A percentile compares a stretch with the other conserved stretches of the same genome.
These are phyloP conservation scores for Rhizophagus prolifer DNA, from an alignment of 192 early-diverging fungal species.

Conservation along the genomic window DNA sequence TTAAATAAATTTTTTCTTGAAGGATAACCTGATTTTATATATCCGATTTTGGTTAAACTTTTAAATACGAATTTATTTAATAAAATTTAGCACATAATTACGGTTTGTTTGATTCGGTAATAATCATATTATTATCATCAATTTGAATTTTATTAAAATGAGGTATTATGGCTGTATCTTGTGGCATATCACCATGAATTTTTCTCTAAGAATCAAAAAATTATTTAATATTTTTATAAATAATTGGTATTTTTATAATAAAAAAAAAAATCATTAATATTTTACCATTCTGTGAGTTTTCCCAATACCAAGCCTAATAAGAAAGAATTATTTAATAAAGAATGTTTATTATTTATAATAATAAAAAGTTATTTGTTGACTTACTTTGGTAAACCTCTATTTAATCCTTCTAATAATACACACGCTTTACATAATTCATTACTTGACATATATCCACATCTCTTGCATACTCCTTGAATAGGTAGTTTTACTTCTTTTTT, in stretches of 20 bases:
- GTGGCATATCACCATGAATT: conserved; percentile 23
- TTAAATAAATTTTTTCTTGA: too few species aligned
- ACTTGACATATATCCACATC: conserved; percentile 95
- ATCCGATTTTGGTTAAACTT: too few species aligned
- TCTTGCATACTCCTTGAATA: conserved; percentile 63
- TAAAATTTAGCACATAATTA: too few species aligned
- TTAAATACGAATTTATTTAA: too few species aligned
- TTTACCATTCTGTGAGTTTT: conserved; percentile 26
- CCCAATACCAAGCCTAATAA: conserved; percentile 26
- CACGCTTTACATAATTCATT: conserved; percentile 95
- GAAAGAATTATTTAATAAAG: neutral
- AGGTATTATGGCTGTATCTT: neutral
- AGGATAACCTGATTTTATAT: too few species aligned
- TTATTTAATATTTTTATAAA: neutral
- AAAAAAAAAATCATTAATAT: too few species aligned
- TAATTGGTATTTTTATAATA: too few species aligned
- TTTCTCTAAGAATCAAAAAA: neutral
- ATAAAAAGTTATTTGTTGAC: neutral
- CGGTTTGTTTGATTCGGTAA: neutral
- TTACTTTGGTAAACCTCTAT: conserved; percentile 77
- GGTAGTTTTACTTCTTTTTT: conserved; percentile 65
- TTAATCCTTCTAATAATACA: conserved; percentile 87
- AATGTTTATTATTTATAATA: too few species aligned
- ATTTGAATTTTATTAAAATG: neutral
- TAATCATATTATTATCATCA: neutral